Percentiles rank a stretch among this genome's conserved stretches.
Conservation (phyloP, 208 protist species). For the Trypanosoma avium region DNA sequence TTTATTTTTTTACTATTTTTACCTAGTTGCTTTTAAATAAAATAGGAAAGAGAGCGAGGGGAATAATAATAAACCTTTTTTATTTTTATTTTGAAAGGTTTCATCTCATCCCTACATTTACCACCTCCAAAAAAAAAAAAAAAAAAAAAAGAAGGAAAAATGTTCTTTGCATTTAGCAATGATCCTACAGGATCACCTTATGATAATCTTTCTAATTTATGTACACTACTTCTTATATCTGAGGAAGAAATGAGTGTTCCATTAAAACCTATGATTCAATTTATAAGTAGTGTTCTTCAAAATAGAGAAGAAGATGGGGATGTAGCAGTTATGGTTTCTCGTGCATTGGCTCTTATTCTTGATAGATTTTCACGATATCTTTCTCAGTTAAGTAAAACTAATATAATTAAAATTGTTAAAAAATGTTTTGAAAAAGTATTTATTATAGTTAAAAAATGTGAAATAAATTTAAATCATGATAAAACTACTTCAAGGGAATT, state of each 20-base stretch:
- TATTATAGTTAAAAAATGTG: constrained; percentile 25
- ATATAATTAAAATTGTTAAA: constrained; percentile 9
- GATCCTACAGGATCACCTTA: constrained; percentile 24
- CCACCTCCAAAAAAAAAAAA: background rate
- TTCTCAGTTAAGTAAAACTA: constrained; percentile 9
- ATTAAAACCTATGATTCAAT: constrained; percentile 26
- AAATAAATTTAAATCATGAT: constrained; percentile 31
- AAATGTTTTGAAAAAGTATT: constrained; percentile 22
- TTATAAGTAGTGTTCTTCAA: constrained; percentile 31
- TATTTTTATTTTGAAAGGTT: background rate
- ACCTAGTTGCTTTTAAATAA: too few species aligned
- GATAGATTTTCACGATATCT: constrained; percentile 54
- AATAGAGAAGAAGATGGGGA: constrained; percentile 47
- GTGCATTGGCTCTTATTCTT: constrained; percentile 63
- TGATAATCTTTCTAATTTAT: constrained; percentile 46
- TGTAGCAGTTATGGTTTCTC: constrained; percentile 64
- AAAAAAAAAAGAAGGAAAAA: constrained; percentile 5
- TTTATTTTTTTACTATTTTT: too few species aligned
- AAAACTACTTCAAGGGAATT: constrained; percentile 58
- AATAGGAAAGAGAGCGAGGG: too few species aligned
- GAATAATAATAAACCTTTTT: background rate
- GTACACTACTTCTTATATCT: constrained; percentile 46
- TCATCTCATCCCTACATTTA: too few species aligned
- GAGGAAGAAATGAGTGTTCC: constrained; percentile 34
- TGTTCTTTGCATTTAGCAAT: constrained; percentile 13